Conservation (phyloP, 305 asterid genomes). For the Solanum hybrid region DNA sequence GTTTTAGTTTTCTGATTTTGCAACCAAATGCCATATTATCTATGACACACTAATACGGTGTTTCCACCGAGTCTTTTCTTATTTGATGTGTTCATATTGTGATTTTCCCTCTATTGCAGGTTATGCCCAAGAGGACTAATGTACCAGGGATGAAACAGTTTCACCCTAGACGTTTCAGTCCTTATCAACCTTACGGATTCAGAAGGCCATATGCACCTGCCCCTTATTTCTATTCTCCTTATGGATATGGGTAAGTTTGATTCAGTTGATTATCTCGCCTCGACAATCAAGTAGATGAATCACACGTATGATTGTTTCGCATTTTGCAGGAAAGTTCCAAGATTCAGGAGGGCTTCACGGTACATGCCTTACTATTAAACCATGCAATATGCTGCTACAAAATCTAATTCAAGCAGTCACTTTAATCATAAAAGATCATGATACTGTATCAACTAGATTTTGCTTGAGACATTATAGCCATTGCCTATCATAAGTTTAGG, state of each 20-base stretch:
- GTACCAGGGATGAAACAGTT: constrained; percentile 96
- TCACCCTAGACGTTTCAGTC: constrained; percentile 61
- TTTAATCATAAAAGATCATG: not conserved
- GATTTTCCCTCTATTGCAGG: constrained; percentile 33
- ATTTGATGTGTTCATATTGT: not conserved
- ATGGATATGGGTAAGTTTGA: constrained; percentile 63
- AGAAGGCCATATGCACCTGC: constrained; percentile 67
- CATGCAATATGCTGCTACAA: not conserved
- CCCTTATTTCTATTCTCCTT: constrained; percentile 57
- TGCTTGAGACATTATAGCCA: not conserved
- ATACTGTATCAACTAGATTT: not conserved
- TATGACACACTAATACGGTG: not conserved
- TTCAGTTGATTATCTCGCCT: not conserved
- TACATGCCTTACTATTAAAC: constrained; percentile 35
- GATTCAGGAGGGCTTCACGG: constrained; percentile 40
- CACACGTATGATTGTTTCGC: not conserved
- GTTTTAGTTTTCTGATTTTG: not conserved
- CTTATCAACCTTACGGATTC: constrained; percentile 45
- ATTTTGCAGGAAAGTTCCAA: constrained; percentile 32
- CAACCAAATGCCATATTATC: not conserved
- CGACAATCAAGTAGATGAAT: not conserved
- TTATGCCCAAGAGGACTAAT: constrained; percentile 74
- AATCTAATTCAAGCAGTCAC: not conserved
- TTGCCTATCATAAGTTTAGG: not conserved
- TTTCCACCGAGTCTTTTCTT: not conserved